Evolutionary conservation across 768 basidiomycete genomes (phyloP), one percentile per base, ranked within the genome.

Genomic region (Floccularia luteovirens): DNA sequence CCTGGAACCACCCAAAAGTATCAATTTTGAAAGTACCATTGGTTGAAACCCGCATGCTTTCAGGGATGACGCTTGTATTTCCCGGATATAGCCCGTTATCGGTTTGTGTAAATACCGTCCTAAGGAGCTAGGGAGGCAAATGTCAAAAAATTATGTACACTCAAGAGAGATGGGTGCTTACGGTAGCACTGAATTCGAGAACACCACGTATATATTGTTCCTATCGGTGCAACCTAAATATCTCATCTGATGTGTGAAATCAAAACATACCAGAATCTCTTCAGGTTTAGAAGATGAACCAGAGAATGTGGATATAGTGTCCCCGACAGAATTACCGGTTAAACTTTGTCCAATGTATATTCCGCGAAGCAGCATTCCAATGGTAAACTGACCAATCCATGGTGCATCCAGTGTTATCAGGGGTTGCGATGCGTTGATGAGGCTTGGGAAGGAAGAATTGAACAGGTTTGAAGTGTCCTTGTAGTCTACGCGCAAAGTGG

Each of bases 1-100:
- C 44, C 39, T 52, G 47, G 33, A 46, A 41, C 53, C 53, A 54
- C 7, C 53, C 53, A 5, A 54, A 46, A 12, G 53, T 52, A 24
- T 46, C 41, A 10, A 47, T 43, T 11, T 43, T 36, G 42, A 43
- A 48, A 12, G 47, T 50, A 3, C 53, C 53, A 27, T 47, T 50
- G 6, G 45, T 50, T 2, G 27, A 25, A 5, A 42, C 25, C 10
- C 48, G 48, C 45, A 54, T 49, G 22, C 43, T 39, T 6, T 37
- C 19, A 11, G 53, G 53, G 30, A 48, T 45, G 3, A 25, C 30
- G 24, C 48, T 52, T 3, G 12, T 36, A 16, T 43, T 41, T 4
- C 43, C 43, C 4, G 48, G 41, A 36, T 44, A 50, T 1, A 54
- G 23, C 1, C 36, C 23, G 38, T 50, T 54, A 5, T 43, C 36